Conservation (phyloP, 257 asterid species). For the Capsicum baccatum region DNA sequence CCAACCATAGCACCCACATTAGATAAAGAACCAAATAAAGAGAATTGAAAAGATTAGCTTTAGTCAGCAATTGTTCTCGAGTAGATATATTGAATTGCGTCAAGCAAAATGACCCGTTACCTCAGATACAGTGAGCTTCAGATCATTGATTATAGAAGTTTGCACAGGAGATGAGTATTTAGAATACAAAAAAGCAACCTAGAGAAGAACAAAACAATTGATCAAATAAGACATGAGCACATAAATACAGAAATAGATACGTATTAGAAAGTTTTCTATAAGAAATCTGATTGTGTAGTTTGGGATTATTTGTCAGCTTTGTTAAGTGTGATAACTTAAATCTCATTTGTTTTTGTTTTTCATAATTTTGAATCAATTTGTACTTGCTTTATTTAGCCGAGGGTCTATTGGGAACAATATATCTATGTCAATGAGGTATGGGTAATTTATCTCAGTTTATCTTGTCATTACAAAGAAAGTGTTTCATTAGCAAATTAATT, state of each 20-base stretch:
- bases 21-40: constrained; percentile 85
- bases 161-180: constrained; percentile 95
- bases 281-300: too few relatives aligned
- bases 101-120: constrained; percentile 31
- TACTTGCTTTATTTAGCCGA: too few relatives aligned
- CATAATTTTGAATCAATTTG: too few relatives aligned
- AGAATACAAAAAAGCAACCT: constrained; percentile 53
- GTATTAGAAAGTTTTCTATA: background rate
- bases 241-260: background rate
- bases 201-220: background rate
- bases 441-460: too few relatives aligned
- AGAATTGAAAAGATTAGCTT: constrained; percentile 59
- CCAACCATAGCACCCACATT: constrained; percentile 99
- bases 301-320: too few relatives aligned
- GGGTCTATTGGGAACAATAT: too few relatives aligned
- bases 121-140: constrained; percentile 79
- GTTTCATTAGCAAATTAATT: too few relatives aligned
- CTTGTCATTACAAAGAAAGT: too few relatives aligned
- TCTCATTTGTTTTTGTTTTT: too few relatives aligned
- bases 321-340: too few relatives aligned
- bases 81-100: background rate
- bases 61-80: background rate
- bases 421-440: too few relatives aligned
- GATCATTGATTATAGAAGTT: constrained; percentile 67
- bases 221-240: constrained; percentile 22